Evolutionary conservation across 352 stramenopile species (phyloP), one percentile per base, ranked within the genome.

Genomic region (Hyaloperonospora brassicae): DNA sequence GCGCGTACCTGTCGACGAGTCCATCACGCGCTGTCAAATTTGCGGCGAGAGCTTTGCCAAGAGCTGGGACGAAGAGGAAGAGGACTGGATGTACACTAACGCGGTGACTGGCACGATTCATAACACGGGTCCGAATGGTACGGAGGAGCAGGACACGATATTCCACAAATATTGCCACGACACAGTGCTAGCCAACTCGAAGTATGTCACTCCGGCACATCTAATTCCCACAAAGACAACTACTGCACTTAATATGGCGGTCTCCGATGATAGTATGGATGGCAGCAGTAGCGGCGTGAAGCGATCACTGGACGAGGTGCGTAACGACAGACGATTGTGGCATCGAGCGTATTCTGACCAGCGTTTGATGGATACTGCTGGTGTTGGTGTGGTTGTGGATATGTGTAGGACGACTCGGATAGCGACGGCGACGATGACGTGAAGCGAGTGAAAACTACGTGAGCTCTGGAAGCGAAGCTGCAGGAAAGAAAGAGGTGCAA

Each of bases 161-260:
- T 92, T 94, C 59, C 84, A 94, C 77, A 92, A 92, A 66, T 93
- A 91, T 50, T 94, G 84, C 52, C 91, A 89, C 57, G 84, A 94
- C 40, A 87, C 81, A 7, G 84, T 90, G 22, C 82, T 89, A 54
- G 55, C 78, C 9, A 89, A 91, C 53, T 90, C 82, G 31, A 88
- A 87, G 62, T 62, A 81, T n/a, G 79, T 91, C 23, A 87, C 79
- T 17, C 54, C 68, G 2, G 76, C 80, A 52, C 79, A 89, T 68
- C 52, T 91, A 53, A 88, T 91, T 42, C 81, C 81, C 36, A 39
- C 53, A 39, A 61, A 70, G 23, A 55, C 67, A 50, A 74, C 73
- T 47, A 54, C 74, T 13, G 59, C 46, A 21, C 54, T 58, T n/a
- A 41, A 61, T 27, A 49, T 38, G 17, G 27, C 42, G 9, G 43